phyloP scores from a whole-genome alignment of 1,284 basidiomycete species.

The Pseudozyma sp. region DNA sequence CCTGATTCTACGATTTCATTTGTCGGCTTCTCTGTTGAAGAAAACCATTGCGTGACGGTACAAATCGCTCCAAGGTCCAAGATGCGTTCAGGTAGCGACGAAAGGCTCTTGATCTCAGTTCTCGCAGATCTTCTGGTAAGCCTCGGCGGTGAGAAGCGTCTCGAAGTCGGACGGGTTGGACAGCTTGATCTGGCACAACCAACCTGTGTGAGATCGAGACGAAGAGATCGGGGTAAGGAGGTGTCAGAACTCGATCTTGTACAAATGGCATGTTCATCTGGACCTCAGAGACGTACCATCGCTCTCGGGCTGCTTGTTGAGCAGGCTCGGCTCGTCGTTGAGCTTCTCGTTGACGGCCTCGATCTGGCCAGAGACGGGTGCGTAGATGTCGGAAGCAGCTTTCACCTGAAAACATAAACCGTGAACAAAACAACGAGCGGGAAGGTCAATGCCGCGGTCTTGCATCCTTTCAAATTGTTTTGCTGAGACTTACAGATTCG shows the following conservation, averaged over 20 bases:
- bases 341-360: slow-evolving; percentile 83
- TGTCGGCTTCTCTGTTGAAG: slow-evolving; percentile 26
- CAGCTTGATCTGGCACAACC: slow-evolving; percentile 93
- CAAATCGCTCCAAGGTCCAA: neutral
- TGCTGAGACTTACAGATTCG: slow-evolving; percentile 76
- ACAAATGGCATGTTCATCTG: too few species aligned
- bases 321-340: slow-evolving; percentile 78
- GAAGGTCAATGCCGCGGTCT: slow-evolving; percentile 4
- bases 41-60: slow-evolving; percentile 1
- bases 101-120: slow-evolving; percentile 18
- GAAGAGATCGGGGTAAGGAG: neutral
- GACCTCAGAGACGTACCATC: slow-evolving; percentile 75
- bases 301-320: slow-evolving; percentile 89
- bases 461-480: too few species aligned
- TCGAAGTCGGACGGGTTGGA: slow-evolving; percentile 78
- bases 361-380: slow-evolving; percentile 87
- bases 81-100: neutral
- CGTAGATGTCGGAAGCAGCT: slow-evolving; percentile 96
- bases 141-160: slow-evolving; percentile 82
- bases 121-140: slow-evolving; percentile 75
- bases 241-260: neutral
- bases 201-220: slow-evolving; percentile 74
- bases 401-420: slow-evolving; percentile 74
- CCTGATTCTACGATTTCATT: too few species aligned
- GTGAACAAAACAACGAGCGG: neutral